Base-by-base conservation (phyloP, 139 green algal genomes). In the Limnomonas spitsbergensis region DNA sequence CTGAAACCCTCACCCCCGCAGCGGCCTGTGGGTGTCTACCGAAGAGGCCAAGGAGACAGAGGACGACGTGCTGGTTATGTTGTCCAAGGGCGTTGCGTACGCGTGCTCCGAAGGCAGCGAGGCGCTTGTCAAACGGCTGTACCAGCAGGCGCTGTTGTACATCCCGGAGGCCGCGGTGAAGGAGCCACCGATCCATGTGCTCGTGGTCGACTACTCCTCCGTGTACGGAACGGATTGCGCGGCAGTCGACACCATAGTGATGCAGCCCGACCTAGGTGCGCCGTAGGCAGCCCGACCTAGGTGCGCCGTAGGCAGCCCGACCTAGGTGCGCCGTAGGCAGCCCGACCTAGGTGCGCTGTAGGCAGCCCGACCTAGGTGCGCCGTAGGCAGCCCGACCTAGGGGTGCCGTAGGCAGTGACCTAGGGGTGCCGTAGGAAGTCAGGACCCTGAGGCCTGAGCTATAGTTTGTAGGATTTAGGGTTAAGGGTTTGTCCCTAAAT, bases 191-290 rank as follows among this genome's bases (percentile, higher is more conserved):
- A 39, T 90, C 6, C 76, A 84, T 77, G 78, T 77, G 24, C 80
- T 90, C 9, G 85, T 88, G 9, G 85, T 90, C 29, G 85, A 90
- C 75, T 90, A 90, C 70, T 85, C 78, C 3, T 78, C 74, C 3
- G 74, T 86, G 4, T 90, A 90, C 80, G 85, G 85, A 35, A 90
- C 85, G 1, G 85, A 90, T 56, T 87, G 82, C 69, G 77, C 80
- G 0, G 82, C 82, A 6, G 85, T 90, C 9, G 85, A 90, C 77
- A 85, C 80, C 38, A 73, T 90, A 9, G 35, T 90, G 2, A 80
- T 90, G 68, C 53, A 66, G 31, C 61, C 80, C 7, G 82, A 87
- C 47, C 80, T 90, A 31, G 85, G 67, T 3, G 36, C n/a, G n/a
- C n/a, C n/a, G n/a, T n/a, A n/a, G n/a, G n/a, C n/a, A n/a, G n/a